These are phyloP conservation scores for Cyclanthera cordifolia DNA, from an alignment of 306 rosid species.

Conservation along the genomic window DNA sequence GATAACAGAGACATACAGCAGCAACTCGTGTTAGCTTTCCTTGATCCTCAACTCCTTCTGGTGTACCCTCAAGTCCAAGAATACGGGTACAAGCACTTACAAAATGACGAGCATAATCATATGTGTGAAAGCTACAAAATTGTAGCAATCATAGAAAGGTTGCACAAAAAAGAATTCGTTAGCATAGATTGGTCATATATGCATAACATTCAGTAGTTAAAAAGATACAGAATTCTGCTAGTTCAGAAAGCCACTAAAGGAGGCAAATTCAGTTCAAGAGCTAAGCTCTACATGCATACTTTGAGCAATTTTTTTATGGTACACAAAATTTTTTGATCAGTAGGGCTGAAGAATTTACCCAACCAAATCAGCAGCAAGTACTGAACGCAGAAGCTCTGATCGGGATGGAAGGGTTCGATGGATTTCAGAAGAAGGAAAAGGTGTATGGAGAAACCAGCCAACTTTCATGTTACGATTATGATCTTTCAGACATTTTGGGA, in stretches of 20 bases:
- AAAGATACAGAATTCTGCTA: not conserved
- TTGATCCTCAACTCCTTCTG: constrained; percentile 86
- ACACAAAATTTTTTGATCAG: not conserved
- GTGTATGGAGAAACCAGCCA: constrained; percentile 94
- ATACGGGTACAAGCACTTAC: constrained; percentile 88
- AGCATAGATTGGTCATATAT: not conserved
- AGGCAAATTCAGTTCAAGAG: constrained; percentile 1
- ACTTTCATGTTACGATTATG: constrained; percentile 64
- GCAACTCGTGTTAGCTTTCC: constrained; percentile 84
- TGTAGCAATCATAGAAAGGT: not conserved
- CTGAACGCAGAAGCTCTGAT: constrained; percentile 69
- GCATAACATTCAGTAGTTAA: not conserved
- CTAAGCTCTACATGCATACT: not conserved
- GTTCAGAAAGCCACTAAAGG: not conserved
- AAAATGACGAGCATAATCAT: constrained; percentile 82
- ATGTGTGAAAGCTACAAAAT: constrained; percentile 69
- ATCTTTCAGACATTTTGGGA: constrained; percentile 75
- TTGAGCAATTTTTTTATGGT: not conserved
- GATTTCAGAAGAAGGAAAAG: constrained; percentile 91
- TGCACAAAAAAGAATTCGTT: not conserved
- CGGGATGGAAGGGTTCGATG: constrained; percentile 85
- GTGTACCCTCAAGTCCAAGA: constrained; percentile 83
- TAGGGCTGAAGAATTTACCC: constrained; percentile 37
- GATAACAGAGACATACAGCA: constrained; percentile 43
- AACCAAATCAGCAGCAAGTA: constrained; percentile 86